Evolutionary conservation across 1,139 yeast genomes (phyloP).

Genomic region (Candida sp.): DNA sequence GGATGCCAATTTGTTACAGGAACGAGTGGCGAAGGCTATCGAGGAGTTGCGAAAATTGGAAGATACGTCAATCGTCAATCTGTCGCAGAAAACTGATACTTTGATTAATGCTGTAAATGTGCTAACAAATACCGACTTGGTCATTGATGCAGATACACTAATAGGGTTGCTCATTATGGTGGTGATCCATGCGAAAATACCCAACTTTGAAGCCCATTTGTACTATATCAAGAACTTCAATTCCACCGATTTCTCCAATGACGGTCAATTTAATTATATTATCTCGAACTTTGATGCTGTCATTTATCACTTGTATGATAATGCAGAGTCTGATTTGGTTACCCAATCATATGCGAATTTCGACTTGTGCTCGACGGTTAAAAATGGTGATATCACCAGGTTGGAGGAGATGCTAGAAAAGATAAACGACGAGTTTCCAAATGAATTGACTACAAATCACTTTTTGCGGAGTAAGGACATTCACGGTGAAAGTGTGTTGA

Average conservation of each 20-base stretch:
- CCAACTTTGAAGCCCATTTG: constrained; percentile 60
- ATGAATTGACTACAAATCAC: constrained; percentile 32
- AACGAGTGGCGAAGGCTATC: constrained; percentile 51
- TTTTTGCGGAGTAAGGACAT: constrained; percentile 50
- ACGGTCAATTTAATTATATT: constrained; percentile 42
- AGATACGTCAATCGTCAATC: constrained; percentile 42
- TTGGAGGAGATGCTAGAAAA: constrained; percentile 18
- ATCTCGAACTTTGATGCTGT: constrained; percentile 85
- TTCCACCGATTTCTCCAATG: constrained; percentile 17
- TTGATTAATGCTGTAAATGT: constrained; percentile 52
- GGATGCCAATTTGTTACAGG: constrained; percentile 42
- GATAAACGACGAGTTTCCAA: constrained; percentile 14
- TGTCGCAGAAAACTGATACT: constrained; percentile 51
- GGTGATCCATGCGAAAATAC: constrained; percentile 59
- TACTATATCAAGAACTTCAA: constrained; percentile 64
- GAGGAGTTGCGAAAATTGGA: constrained; percentile 50
- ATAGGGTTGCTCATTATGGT: constrained; percentile 73
- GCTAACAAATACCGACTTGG: constrained; percentile 36
- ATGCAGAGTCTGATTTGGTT: constrained; percentile 27
- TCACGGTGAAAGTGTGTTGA: constrained; percentile 66
- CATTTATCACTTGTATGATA: constrained; percentile 51
- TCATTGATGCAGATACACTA: constrained; percentile 79
- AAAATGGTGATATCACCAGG: constrained; percentile 22
- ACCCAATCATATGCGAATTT: constrained; percentile 46
- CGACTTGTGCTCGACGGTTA: constrained; percentile 55